Conservation (phyloP, 495 filamentous ascomycete genomes). For the Aspergillus ostianus region DNA sequence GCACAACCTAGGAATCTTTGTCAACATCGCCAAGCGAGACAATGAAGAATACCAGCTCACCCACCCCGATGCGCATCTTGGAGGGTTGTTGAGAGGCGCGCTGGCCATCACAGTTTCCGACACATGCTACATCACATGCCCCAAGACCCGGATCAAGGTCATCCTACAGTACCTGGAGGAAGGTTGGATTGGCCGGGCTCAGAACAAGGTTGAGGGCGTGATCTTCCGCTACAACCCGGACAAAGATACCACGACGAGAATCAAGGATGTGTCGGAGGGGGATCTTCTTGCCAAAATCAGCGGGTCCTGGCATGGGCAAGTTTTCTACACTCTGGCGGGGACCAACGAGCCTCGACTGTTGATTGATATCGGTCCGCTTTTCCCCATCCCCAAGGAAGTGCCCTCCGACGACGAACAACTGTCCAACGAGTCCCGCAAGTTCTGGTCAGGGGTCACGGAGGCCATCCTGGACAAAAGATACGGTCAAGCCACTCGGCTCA, state of each 20-base stretch:
- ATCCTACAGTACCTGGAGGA: constrained; percentile 93
- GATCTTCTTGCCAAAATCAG: constrained; percentile 81
- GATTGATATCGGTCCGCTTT: constrained; percentile 80
- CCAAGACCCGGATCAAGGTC: constrained; percentile 81
- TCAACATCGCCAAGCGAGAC: constrained; percentile 74
- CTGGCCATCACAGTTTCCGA: constrained; percentile 87
- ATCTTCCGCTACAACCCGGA: constrained; percentile 83
- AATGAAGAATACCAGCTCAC: constrained; percentile 93
- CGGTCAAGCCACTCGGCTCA: constrained; percentile 76
- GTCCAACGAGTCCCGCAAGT: constrained; percentile 83
- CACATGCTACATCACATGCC: constrained; percentile 79
- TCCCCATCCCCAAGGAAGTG: constrained; percentile 70
- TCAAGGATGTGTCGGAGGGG: constrained; percentile 81
- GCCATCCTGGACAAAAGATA: constrained; percentile 86
- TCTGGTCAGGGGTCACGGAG: constrained; percentile 83
- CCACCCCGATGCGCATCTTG: constrained; percentile 89
- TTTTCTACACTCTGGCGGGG: constrained; percentile 61
- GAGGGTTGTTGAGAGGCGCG: constrained; percentile 79
- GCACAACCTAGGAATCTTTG: constrained; percentile 94
- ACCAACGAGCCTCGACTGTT: constrained; percentile 66
- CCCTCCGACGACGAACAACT: constrained; percentile 76
- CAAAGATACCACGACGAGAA: constrained; percentile 70
- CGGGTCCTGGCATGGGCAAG: constrained; percentile 77
- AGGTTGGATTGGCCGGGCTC: constrained; percentile 87
- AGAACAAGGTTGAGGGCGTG: constrained; percentile 88